A percentile compares a stretch with the other conserved stretches of the same genome.
Evolutionary conservation across 768 basidiomycete genomes (phyloP).

Genomic region (Fomitopsis serialis): DNA sequence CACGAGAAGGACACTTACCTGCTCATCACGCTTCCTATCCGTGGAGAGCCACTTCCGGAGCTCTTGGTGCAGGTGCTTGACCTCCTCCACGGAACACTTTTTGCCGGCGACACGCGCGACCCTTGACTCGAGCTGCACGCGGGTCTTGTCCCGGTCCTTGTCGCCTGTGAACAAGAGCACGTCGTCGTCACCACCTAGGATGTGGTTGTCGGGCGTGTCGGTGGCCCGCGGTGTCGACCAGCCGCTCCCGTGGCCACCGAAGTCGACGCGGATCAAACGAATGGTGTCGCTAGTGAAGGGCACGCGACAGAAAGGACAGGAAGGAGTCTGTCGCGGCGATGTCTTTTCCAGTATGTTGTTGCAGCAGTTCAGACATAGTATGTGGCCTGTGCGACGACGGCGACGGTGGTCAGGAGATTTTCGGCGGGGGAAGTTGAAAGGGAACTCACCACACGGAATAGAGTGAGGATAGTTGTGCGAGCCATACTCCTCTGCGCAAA

Average conservation of each 20-base stretch:
- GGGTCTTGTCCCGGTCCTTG: neutral
- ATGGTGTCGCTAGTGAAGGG: slow-evolving; percentile 58
- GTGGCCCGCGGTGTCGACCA: slow-evolving; percentile 61
- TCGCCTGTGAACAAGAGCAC: slow-evolving; percentile 16
- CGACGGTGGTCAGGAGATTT: slow-evolving; percentile 21
- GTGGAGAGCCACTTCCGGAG: slow-evolving; percentile 69
- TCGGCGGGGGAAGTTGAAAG: slow-evolving; percentile 11
- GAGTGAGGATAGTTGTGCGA: slow-evolving; percentile 70
- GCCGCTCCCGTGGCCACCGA: slow-evolving; percentile 44
- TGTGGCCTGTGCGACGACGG: slow-evolving; percentile 52
- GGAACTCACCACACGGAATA: slow-evolving; percentile 69
- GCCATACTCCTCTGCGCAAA: slow-evolving; percentile 84
- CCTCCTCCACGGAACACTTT: slow-evolving; percentile 87
- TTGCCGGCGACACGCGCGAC: slow-evolving; percentile 74
- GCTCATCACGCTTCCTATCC: slow-evolving; percentile 54
- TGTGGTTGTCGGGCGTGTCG: slow-evolving; percentile 37
- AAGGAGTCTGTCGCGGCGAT: slow-evolving; percentile 58
- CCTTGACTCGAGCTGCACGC: slow-evolving; percentile 59
- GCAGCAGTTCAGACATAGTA: slow-evolving; percentile 74
- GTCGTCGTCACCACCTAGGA: slow-evolving; percentile 29
- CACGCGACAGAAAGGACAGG: slow-evolving; percentile 84
- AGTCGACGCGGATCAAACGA: slow-evolving; percentile 79
- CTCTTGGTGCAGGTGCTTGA: slow-evolving; percentile 71
- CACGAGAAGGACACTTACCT: slow-evolving; percentile 42
- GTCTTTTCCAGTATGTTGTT: slow-evolving; percentile 81